phyloP scores from a whole-genome alignment of 2,329 filamentous ascomycete species.

The Colletotrichum tropicale region DNA sequence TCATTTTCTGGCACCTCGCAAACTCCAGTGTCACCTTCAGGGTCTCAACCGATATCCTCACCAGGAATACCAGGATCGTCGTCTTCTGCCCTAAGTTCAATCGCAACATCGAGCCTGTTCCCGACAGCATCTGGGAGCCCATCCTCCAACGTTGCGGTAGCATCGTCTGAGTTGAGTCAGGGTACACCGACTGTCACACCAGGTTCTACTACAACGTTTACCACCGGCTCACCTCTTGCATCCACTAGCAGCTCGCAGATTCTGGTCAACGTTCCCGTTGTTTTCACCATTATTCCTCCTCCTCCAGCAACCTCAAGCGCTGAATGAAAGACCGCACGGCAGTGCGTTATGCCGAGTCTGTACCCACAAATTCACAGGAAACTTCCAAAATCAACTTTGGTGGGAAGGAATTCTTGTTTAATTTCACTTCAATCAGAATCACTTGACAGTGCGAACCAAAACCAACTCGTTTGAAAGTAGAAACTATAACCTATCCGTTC shows the following conservation, averaged over 20 bases:
- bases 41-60: neutral
- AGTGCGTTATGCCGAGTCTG: neutral
- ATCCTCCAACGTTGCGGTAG: neutral
- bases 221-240: neutral
- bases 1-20: neutral
- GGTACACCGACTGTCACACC: neutral
- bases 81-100: neutral
- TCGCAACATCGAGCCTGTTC: neutral
- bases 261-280: neutral
- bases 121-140: neutral
- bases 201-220: neutral
- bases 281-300: neutral
- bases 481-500: neutral
- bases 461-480: neutral
- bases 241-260: neutral
- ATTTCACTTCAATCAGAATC: neutral
- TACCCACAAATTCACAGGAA: neutral
- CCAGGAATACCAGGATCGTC: neutral
- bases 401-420: neutral
- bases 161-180: neutral
- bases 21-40: neutral
- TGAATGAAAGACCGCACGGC: neutral
- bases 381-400: neutral
- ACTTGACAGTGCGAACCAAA: neutral
- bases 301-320: neutral